Conservation (phyloP, 106 monocot genomes). For the Allium cepa region DNA sequence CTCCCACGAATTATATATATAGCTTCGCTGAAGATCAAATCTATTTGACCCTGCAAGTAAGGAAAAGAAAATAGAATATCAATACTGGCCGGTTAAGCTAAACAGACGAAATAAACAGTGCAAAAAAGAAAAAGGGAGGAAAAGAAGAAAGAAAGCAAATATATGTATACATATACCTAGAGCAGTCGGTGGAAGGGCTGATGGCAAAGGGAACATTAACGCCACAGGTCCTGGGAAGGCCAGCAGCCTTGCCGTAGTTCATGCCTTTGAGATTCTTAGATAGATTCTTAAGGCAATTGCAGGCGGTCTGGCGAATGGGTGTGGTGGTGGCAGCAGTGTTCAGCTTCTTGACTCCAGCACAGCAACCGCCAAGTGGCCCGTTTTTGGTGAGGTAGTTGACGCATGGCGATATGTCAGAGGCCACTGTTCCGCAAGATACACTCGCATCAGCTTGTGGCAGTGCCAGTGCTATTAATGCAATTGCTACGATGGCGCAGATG, state of each 20-base stretch:
- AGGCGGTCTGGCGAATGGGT: conserved; percentile 15
- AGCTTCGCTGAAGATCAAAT: no score
- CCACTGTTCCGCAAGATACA: conserved; percentile 11
- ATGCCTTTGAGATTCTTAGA: conserved; percentile 1
- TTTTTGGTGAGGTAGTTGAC: conserved; percentile 5
- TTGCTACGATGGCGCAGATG: conserved; percentile 3
- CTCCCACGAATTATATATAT: no score
- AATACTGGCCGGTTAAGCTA: no score
- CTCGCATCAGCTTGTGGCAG: not conserved
- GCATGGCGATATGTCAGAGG: conserved; percentile 6
- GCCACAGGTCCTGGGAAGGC: conserved; percentile 22
- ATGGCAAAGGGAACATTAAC: conserved; percentile 21
- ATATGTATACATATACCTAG: not conserved
- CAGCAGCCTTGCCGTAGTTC: not conserved
- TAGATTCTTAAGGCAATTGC: conserved; percentile 14
- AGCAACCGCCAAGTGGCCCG: conserved; percentile 1
- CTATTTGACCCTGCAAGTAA: no score
- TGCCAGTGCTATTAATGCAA: not conserved
- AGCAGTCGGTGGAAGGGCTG: conserved; percentile 35
- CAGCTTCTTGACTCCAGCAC: conserved; percentile 11
- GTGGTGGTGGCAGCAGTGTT: not conserved
- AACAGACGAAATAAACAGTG: no score
- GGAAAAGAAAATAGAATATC: no score
- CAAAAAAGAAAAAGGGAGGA: no score
- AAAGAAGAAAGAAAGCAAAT: no score